Base-by-base conservation (phyloP, 2,329 filamentous ascomycete species). In the Diaporthe aspalathi region DNA sequence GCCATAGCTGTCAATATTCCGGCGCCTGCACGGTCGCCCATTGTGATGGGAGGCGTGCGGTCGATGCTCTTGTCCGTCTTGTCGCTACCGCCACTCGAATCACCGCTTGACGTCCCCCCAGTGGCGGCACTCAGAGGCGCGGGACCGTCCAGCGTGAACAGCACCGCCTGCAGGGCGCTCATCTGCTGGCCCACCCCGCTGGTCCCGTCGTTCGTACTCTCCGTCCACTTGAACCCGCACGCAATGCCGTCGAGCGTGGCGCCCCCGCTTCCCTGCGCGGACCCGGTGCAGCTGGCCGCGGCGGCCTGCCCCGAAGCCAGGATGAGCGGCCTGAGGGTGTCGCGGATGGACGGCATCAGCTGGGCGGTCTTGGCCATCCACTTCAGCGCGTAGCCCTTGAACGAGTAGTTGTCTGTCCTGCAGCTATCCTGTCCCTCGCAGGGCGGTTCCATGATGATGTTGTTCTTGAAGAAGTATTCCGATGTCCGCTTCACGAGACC, bases 381-480 rank as follows among this genome's bases (percentile, higher is more conserved):
- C 50, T 89, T 87, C 72, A 89, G 85, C 17, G 93, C 83, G 70
- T 91, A 90, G 32, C 91, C 92, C 79, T 93, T 93, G 86, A 92
- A 94, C 1, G 90, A 89, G 72, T 88, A 83, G 84, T 94, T 92
- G 76, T 95, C 93, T 53, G 87, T 86, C 70, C 91, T 90, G 83
- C 93, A 95, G 24, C 82, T 86, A 17, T 76, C 80, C 35, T 80
- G 77, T 43, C 77, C 76, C 75, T 94, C 92, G 81, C 93, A 95
- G 12, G 90, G 85, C 8, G 88, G 81, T 79, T 95, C 93, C 71
- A 83, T 89, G 75, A 92, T 89, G 74, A 92, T 84, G 49, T 86
- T 85, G n/a, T 88, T 81, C 71, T 83, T 76, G 66, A 84, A 83
- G 80, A 89, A 89, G 72, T 81, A 80, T 14, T 78, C 76, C 29